phyloP scores from a whole-genome alignment of 2,329 filamentous ascomycete genomes.

The Phialocephala subalpina region DNA sequence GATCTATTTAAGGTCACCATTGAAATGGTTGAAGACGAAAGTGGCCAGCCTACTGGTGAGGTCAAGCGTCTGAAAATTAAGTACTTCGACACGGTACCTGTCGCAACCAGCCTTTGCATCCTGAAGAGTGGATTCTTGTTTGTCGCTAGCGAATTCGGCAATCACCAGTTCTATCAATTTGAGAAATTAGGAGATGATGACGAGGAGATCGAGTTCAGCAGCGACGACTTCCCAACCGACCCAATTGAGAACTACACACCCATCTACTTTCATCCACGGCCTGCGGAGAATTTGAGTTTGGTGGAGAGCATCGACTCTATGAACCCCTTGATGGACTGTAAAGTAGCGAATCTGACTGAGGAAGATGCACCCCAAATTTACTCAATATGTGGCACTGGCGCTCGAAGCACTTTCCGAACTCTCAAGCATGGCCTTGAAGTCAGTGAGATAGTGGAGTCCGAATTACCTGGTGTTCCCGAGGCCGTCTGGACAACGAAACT shows the following conservation, averaged over 20 bases:
- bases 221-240: conserved; percentile 83
- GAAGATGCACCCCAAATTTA: conserved; percentile 98
- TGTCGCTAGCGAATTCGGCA: conserved; percentile 89
- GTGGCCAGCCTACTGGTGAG: conserved; percentile 80
- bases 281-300: conserved; percentile 81
- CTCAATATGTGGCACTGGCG: conserved; percentile 86
- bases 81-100: conserved; percentile 95
- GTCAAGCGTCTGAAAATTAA: conserved; percentile 89
- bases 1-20: conserved; percentile 97
- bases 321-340: conserved; percentile 91
- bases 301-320: conserved; percentile 88
- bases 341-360: conserved; percentile 87
- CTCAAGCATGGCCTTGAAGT: conserved; percentile 94
- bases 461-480: conserved; percentile 85
- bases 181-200: conserved; percentile 97
- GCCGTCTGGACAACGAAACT: conserved; percentile 97
- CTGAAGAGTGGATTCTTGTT: conserved; percentile 96
- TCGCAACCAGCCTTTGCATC: conserved; percentile 88
- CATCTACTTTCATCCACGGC: conserved; percentile 84
- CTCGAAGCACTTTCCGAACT: conserved; percentile 88
- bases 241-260: conserved; percentile 75
- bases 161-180: conserved; percentile 96
- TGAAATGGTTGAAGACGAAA: conserved; percentile 85
- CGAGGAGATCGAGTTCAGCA: conserved; percentile 85
- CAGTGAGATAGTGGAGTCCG: conserved; percentile 93